Conservation (phyloP, 2,329 filamentous ascomycete genomes). For the Periconia sp. region DNA sequence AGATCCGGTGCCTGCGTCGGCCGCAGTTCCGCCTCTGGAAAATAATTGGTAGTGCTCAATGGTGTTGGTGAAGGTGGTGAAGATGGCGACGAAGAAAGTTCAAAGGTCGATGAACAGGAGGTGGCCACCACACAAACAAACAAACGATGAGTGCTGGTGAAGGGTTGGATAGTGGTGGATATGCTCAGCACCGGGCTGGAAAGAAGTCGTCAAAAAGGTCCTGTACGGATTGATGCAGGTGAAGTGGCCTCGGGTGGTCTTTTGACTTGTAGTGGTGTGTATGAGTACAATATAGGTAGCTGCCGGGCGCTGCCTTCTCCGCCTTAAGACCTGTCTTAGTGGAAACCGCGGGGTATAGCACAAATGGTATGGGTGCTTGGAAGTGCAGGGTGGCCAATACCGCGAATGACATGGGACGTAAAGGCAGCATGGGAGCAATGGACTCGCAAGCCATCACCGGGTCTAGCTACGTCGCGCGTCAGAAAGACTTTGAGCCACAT, state of each 20-base stretch:
- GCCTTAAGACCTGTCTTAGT: conserved; percentile 33
- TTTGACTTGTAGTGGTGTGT: conserved; percentile 35
- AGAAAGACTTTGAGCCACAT: conserved; percentile 36
- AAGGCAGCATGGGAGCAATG: conserved; percentile 7
- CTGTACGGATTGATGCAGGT: conserved; percentile 28
- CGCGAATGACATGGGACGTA: conserved; percentile 30
- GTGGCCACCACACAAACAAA: too few relatives aligned
- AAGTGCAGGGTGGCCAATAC: conserved; percentile 38
- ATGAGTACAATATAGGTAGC: conserved; percentile 40
- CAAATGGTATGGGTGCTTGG: conserved; percentile 29
- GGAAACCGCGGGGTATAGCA: conserved; percentile 39
- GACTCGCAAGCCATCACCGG: conserved; percentile 25
- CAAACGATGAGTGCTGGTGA: conserved; percentile 3
- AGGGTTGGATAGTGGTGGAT: conserved; percentile 10
- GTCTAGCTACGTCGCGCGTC: conserved; percentile 36
- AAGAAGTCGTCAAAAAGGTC: conserved; percentile 29
- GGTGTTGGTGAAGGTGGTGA: conserved; percentile 8
- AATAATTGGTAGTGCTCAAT: conserved; percentile 19
- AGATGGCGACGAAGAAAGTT: conserved; percentile 2
- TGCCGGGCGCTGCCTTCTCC: conserved; percentile 34
- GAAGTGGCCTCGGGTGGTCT: conserved; percentile 27
- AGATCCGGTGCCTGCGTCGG: conserved; percentile 33
- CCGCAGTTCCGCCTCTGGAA: conserved; percentile 28
- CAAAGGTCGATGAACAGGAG: too few relatives aligned
- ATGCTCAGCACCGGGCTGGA: conserved; percentile 31